Evolutionary conservation across 495 filamentous ascomycete genomes (phyloP), one percentile per base, ranked within the genome.

Genomic region (Penicillium manginii): DNA sequence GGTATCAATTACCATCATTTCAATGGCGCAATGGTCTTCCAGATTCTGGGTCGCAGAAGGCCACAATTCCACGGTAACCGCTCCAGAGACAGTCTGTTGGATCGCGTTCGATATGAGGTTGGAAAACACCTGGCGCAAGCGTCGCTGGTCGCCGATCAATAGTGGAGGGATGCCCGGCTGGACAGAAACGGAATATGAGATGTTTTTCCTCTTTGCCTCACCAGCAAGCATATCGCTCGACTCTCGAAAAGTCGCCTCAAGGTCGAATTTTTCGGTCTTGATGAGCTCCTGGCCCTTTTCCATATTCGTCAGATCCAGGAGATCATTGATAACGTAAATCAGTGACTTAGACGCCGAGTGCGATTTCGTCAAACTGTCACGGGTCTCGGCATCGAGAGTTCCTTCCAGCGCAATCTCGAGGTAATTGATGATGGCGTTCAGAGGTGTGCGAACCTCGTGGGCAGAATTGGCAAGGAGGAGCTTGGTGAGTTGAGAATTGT

Each of bases 401-500:
- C 91, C 91, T 70, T 98, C 93, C 3, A 98, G 76, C 0, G 93
- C 93, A 60, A 97, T 97, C 65, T 98, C 93, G 2, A 98, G 78
- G 57, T 94, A 97, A 64, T 98, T 98, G 68, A 98, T 94, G 65
- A 98, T 96, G 19, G 93, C 93, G 70, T 97, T 97, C 4, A 98
- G 76, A 1, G 93, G 93, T 0, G 93, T 98, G 31, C 93, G 89
- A 15, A 98, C 91, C 77, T 97, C 93, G 64, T 98, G 93, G 0
- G 93, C 93, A 1, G 92, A 96, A 65, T 98, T 97, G 10, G 93
- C 91, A 2, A 97, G 78, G 10, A 98, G 73, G 14, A 98, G 74
- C 48, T 84, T 80, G 2, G 91, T 96, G 17, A 98, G 76, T 42
- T 91, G 86, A 54, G 88, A 96, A 62, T 77, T 93, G 58, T 96